phyloP scores from a whole-genome alignment of 805 yeast genomes.

The Sungouiozyma intestinalis region DNA sequence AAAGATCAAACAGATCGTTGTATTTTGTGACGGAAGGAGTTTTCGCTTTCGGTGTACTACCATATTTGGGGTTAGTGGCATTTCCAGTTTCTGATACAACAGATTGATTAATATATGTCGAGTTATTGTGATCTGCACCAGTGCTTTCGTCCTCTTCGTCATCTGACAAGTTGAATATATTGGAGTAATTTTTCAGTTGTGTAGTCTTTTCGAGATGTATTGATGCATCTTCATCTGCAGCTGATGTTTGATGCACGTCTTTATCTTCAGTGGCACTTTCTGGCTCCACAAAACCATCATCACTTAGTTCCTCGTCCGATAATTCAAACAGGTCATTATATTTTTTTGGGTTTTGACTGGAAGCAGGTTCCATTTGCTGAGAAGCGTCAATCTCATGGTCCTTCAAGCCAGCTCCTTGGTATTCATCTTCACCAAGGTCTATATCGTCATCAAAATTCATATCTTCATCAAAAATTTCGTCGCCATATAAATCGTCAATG shows the following conservation, averaged over 20 bases:
- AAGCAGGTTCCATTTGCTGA: no score
- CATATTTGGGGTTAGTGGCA: background rate
- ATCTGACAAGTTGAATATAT: slow-evolving; percentile 8
- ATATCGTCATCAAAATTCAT: slow-evolving; percentile 31
- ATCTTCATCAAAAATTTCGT: slow-evolving; percentile 35
- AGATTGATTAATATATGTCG: background rate
- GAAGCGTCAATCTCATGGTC: no score
- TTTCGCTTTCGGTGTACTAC: background rate
- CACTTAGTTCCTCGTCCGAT: slow-evolving; percentile 11
- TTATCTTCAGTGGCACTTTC: background rate
- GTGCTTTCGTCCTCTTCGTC: slow-evolving; percentile 1
- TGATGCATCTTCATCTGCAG: background rate
- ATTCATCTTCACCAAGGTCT: slow-evolving; percentile 17
- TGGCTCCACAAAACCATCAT: slow-evolving; percentile 1
- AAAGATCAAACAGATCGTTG: slow-evolving; percentile 16
- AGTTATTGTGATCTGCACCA: background rate
- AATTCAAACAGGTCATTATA: slow-evolving; percentile 20
- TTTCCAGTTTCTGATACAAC: background rate
- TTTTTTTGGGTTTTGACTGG: no score
- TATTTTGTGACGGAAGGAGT: slow-evolving; percentile 3
- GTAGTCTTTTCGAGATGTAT: background rate
- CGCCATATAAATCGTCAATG: slow-evolving; percentile 31
- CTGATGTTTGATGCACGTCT: background rate
- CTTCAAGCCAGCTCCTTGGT: no score
- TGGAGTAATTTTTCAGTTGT: slow-evolving; percentile 4